Conservation (phyloP, 2,329 filamentous ascomycete species). For the Microascus cirrosus region DNA sequence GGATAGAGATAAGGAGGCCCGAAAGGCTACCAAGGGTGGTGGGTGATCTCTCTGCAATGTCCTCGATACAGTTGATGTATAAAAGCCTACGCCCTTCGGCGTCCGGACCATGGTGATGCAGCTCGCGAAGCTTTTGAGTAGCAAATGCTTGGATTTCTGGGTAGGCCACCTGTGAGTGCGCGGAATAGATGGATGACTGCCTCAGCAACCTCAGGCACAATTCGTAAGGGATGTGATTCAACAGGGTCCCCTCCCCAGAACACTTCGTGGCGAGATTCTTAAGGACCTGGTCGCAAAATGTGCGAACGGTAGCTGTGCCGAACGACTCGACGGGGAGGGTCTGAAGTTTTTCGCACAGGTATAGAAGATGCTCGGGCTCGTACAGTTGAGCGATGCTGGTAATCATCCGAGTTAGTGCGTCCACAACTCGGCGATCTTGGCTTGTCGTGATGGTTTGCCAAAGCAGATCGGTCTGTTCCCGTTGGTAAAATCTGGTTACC, state of each 20-base stretch:
- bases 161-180: slow-evolving; percentile 43
- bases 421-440: slow-evolving; percentile 74
- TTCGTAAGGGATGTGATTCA: slow-evolving; percentile 32
- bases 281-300: slow-evolving; percentile 49
- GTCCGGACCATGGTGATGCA: slow-evolving; percentile 47
- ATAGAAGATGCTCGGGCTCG: slow-evolving; percentile 38
- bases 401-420: slow-evolving; percentile 64
- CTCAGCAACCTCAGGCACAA: slow-evolving; percentile 57
- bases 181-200: slow-evolving; percentile 50
- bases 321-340: slow-evolving; percentile 52
- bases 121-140: slow-evolving; percentile 44
- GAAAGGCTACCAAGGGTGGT: slow-evolving; percentile 65
- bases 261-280: slow-evolving; percentile 33
- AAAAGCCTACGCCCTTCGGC: slow-evolving; percentile 47
- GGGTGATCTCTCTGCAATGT: slow-evolving; percentile 51
- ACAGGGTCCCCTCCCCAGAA: slow-evolving; percentile 18
- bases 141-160: slow-evolving; percentile 55
- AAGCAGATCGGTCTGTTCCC: slow-evolving; percentile 63
- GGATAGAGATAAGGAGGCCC: slow-evolving; percentile 43
- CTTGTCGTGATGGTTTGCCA: slow-evolving; percentile 76
- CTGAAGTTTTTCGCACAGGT: slow-evolving; percentile 61
- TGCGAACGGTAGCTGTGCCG: slow-evolving; percentile 43
- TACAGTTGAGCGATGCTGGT: slow-evolving; percentile 35
- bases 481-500: slow-evolving; percentile 63
- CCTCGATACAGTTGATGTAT: slow-evolving; percentile 54